A percentile compares a stretch with the other conserved stretches of the same genome.
phyloP scores from a whole-genome alignment of 139 green algal species.

The Nannochloris sp. region DNA sequence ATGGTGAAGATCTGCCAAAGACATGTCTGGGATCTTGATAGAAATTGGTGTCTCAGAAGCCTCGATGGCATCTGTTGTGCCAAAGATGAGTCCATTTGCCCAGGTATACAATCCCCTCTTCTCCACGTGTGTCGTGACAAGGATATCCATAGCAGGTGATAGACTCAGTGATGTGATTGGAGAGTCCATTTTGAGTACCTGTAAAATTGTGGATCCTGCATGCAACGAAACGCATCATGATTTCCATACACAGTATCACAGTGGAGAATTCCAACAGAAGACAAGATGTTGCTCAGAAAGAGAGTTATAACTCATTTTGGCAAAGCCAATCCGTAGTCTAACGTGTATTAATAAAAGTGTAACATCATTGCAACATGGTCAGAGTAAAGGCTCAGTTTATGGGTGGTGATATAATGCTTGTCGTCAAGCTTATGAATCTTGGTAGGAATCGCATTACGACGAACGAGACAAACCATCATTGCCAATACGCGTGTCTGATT shows the following conservation, averaged over 20 bases:
- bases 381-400: slow-evolving; percentile 31
- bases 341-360: slow-evolving; percentile 13
- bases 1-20: background rate
- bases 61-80: slow-evolving; percentile 26
- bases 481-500: background rate
- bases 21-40: slow-evolving; percentile 33
- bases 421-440: slow-evolving; percentile 32
- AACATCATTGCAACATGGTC: slow-evolving; percentile 14
- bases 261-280: background rate
- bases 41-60: slow-evolving; percentile 30
- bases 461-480: slow-evolving; percentile 38
- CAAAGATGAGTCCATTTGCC: slow-evolving; percentile 73
- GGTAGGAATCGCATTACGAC: slow-evolving; percentile 28
- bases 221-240: background rate
- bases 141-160: slow-evolving; percentile 71
- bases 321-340: slow-evolving; percentile 29
- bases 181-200: slow-evolving; percentile 66
- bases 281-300: slow-evolving; percentile 16
- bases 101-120: slow-evolving; percentile 90
- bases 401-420: slow-evolving; percentile 37
- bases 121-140: slow-evolving; percentile 85
- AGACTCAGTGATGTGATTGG: slow-evolving; percentile 67
- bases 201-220: slow-evolving; percentile 27
- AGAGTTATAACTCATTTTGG: slow-evolving; percentile 22
- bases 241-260: background rate